Evolutionary conservation across 2,329 filamentous ascomycete genomes (phyloP), one percentile per base, ranked within the genome.

Genomic region (Ceratocystis huliohia): DNA sequence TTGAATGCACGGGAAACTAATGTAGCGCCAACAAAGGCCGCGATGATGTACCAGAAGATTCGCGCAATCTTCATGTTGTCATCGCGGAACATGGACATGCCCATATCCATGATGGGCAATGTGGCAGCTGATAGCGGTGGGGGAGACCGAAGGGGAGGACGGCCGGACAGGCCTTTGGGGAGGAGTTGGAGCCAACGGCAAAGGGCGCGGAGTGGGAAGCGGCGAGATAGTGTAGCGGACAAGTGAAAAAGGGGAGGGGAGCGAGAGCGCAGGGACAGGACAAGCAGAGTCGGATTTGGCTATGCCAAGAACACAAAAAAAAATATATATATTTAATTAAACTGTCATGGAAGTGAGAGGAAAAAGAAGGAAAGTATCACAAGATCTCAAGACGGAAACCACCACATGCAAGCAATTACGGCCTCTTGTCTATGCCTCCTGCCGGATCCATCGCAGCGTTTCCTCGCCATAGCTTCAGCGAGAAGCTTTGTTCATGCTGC

Each of bases 31-130:
- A 83, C 71, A 28, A 80, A 77, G 17, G 75, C 79, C 6, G 78
- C 81, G 46, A 84, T 74, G 44, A 83, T 78, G 71, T 85, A 86
- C 84, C 84, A 86, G 71, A 81, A 86, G 1, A 77, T 78, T 20
- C 76, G 76, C 17, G 83, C 82, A 63, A 84, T 73, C 13, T 72
- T 72, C 70, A 74, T 76, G 70, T 82, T 82, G 37, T 72, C 73
- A 1, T 71, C 61, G 67, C 76, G 74, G 71, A 81, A 81, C 69
- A 75, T 72, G 63, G 71, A 72, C 41, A 71, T 73, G 10, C 73
- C 73, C 73, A 73, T 74, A 20, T 67, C 67, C 69, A 66, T 67
- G 25, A 61, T 70, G 63, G 59, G 45, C 61, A 48, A n/a, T 15
- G 30, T 46, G 28, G 33, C 25, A 30, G 62, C 37, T 15, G 28